phyloP scores from a whole-genome alignment of 441 rosid species.

The Croton laevigatus region DNA sequence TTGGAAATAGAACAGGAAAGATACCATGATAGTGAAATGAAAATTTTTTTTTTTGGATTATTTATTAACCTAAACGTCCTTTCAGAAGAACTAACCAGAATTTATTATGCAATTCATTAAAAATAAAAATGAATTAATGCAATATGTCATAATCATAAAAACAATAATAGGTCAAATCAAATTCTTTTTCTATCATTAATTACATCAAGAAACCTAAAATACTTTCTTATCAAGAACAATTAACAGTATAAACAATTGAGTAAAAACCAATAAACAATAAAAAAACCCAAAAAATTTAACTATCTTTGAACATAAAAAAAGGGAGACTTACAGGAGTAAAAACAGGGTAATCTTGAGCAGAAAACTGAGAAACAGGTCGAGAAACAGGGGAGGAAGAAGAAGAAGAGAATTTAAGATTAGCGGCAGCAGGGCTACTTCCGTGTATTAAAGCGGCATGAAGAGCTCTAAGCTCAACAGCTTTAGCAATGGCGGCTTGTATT shows the following conservation, averaged over 20 bases:
- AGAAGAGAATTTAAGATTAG: constrained; percentile 44
- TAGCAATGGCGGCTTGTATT: constrained; percentile 77
- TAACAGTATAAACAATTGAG: constrained; percentile 9
- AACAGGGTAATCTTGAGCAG: constrained; percentile 94
- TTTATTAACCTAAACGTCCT: neutral
- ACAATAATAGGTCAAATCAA: neutral
- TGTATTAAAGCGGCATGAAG: constrained; percentile 75
- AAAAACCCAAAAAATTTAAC: neutral
- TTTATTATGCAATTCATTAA: constrained; percentile 11
- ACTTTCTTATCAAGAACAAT: constrained; percentile 11
- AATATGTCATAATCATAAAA: neutral
- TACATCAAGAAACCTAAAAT: constrained; percentile 13
- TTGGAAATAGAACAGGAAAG: neutral
- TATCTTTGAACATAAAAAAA: neutral
- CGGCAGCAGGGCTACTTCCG: constrained; percentile 64
- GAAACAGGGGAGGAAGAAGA: constrained; percentile 62
- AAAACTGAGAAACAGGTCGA: constrained; percentile 51
- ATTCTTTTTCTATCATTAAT: neutral
- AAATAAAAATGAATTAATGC: constrained; percentile 3
- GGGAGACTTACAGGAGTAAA: constrained; percentile 71
- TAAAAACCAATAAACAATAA: neutral
- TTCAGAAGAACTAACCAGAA: constrained; percentile 5
- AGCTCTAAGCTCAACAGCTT: constrained; percentile 77
- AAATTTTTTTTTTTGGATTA: neutral
- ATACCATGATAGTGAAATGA: neutral